Percentiles rank a stretch among this genome's conserved stretches.
These are phyloP conservation scores for Rosa chinensis DNA, from an alignment of 306 rosid genomes.

Conservation along the genomic window DNA sequence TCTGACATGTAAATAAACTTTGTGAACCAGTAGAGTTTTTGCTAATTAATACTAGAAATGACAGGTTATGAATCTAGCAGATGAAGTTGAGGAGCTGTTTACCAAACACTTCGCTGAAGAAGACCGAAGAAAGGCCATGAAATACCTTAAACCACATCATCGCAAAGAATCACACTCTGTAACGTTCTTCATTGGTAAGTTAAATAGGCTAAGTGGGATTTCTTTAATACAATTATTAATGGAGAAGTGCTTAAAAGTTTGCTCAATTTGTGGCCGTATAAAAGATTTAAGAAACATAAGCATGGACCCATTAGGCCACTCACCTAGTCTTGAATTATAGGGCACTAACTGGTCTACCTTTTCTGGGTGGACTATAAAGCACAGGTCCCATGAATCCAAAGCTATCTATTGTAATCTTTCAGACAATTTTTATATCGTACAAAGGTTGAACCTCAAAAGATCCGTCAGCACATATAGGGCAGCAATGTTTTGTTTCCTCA, in stretches of 20 bases:
- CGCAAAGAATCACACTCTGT: slow-evolving; percentile 77
- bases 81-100: slow-evolving; percentile 88
- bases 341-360: slow-evolving; percentile 38
- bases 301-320: slow-evolving; percentile 60
- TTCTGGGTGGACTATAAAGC: slow-evolving; percentile 44
- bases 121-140: slow-evolving; percentile 89
- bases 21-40: slow-evolving; percentile 25
- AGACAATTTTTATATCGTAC: slow-evolving; percentile 28
- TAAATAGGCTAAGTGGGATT: not conserved
- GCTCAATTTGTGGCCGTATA: slow-evolving; percentile 46
- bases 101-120: slow-evolving; percentile 65
- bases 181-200: slow-evolving; percentile 91
- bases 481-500: slow-evolving; percentile 30
- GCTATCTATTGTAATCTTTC: slow-evolving; percentile 25
- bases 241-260: slow-evolving; percentile 34
- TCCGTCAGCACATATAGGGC: slow-evolving; percentile 28
- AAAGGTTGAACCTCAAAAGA: slow-evolving; percentile 34
- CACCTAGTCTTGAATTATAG: slow-evolving; percentile 26
- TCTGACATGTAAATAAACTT: slow-evolving; percentile 41
- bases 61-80: slow-evolving; percentile 69
- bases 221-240: slow-evolving; percentile 27
- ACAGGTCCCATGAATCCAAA: slow-evolving; percentile 40
- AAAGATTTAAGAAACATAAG: slow-evolving; percentile 31
- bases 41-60: slow-evolving; percentile 41
- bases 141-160: slow-evolving; percentile 84